A percentile compares a stretch with the other conserved stretches of the same genome.
Evolutionary conservation across 1,139 yeast species (phyloP).

Genomic region (Candida sojae): DNA sequence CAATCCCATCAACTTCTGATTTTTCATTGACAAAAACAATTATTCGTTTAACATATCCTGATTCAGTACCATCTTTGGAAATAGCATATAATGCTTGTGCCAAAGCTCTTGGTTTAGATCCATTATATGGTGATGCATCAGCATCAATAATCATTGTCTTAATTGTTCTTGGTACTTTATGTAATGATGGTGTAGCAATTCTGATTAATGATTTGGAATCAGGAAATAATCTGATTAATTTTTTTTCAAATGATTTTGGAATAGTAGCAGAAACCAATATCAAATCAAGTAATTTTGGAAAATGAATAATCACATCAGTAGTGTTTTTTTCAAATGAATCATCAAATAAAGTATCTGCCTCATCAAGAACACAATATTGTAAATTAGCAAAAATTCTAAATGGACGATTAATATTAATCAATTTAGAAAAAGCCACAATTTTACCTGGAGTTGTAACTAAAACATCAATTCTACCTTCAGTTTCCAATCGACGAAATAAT

Average conservation of each 20-base stretch:
- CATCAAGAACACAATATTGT: conserved; percentile 78
- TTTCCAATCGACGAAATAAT: conserved; percentile 44
- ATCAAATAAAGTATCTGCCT: conserved; percentile 92
- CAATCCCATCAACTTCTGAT: conserved; percentile 60
- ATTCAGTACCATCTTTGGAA: conserved; percentile 79
- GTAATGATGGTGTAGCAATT: conserved; percentile 79
- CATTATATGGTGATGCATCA: conserved; percentile 71
- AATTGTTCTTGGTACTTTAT: conserved; percentile 75
- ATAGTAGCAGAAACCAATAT: conserved; percentile 90
- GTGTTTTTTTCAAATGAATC: conserved; percentile 77
- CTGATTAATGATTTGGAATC: conserved; percentile 50
- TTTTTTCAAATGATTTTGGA: conserved; percentile 72
- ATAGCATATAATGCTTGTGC: conserved; percentile 90
- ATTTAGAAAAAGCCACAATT: conserved; percentile 46
- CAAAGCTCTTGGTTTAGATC: conserved; percentile 78
- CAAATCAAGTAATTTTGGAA: conserved; percentile 60
- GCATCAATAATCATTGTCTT: conserved; percentile 78
- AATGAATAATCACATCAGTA: conserved; percentile 50
- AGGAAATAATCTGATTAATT: conserved; percentile 65
- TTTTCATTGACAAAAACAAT: conserved; percentile 83
- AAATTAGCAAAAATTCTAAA: conserved; percentile 48
- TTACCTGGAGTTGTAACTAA: conserved; percentile 85
- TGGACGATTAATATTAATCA: conserved; percentile 48
- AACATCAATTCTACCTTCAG: conserved; percentile 63
- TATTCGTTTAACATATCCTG: conserved; percentile 75